Evolutionary conservation across 2,329 filamentous ascomycete genomes (phyloP), one percentile per base, ranked within the genome.

Genomic region (Amauroascus verrucosus): DNA sequence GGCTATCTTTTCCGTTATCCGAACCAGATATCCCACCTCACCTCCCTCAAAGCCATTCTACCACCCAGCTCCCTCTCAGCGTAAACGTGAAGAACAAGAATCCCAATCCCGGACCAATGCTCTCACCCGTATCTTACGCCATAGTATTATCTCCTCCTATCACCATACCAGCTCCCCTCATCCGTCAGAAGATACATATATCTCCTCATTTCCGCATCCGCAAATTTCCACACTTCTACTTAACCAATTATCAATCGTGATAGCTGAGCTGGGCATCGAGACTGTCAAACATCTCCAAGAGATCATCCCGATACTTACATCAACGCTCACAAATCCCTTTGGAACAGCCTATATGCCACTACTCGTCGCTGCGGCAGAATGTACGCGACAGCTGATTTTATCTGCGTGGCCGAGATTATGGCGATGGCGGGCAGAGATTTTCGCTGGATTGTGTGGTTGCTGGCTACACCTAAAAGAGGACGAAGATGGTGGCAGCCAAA

Each of bases 341-440:
- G 77, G 77, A 0, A 70, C 77, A 8, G 73, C 76, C 1, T 73
- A 79, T 57, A 72, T 77, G 1, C 69, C 74, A 0, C 70, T 83
- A 1, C 68, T 88, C 1, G 51, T 75, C 0, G 72, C 77, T 0
- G 77, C 81, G 0, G 66, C 77, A 2, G 65, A 72, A 16, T 75
- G 81, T 0, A 61, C 88, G 20, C 76, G 81, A 50, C 69, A 72
- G 0, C 70, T 84, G 13, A 70, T 94, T 9, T 59, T 76, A 11
- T 82, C 77, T 55, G 81, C 80, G 55, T 89, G 88, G 82, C 84
- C 86, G 9, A 75, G 88, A 3, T 71, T 94, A 4, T 68, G 72
- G 48, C 69, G 71, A 28, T 83, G 86, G 71, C 72, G 79, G 26
- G 79, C 77, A 3, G 81, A 85, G 55, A 70, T 91, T 5, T 65